Conservation (phyloP, 345 rosid species). For the Mallotus nudiflorus region DNA sequence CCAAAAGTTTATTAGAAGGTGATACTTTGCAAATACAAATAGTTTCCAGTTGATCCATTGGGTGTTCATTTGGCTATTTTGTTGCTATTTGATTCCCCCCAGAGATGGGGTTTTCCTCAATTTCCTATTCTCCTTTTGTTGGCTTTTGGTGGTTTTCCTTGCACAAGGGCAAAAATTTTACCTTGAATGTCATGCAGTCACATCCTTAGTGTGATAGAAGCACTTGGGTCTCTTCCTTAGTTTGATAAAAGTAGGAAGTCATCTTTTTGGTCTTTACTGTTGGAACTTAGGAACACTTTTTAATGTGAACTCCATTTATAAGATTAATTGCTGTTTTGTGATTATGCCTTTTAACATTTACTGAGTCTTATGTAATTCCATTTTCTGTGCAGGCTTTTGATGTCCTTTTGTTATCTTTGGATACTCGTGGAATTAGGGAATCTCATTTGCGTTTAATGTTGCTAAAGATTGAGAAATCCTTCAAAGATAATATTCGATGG, state of each 20-base stretch:
- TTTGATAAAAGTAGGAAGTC: not conserved
- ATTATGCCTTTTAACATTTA: not conserved
- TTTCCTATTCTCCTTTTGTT: not conserved
- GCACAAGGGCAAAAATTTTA: not conserved
- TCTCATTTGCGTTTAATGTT: slow-evolving; percentile 92
- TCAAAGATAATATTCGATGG: slow-evolving; percentile 60
- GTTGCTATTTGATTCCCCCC: not conserved
- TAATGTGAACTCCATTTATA: not conserved
- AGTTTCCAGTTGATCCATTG: not conserved
- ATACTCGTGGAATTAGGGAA: slow-evolving; percentile 88
- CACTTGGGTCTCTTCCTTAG: too few relatives aligned
- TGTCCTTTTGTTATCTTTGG: slow-evolving; percentile 75
- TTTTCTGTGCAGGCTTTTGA: slow-evolving; percentile 72
- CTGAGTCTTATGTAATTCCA: not conserved
- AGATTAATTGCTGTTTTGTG: slow-evolving; percentile 1
- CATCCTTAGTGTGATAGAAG: too few relatives aligned
- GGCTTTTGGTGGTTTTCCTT: not conserved
- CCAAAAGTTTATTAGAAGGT: not conserved
- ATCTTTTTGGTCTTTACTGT: not conserved
- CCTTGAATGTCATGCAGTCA: not conserved
- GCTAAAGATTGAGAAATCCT: slow-evolving; percentile 73
- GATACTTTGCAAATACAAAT: too few relatives aligned
- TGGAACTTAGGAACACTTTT: not conserved
- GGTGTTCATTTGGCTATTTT: not conserved
- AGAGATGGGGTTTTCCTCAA: not conserved